Percentiles rank a stretch among this genome's conserved stretches.
These are phyloP conservation scores for Phytophthora idaei DNA, from an alignment of 352 stramenopile genomes.

Conservation along the genomic window DNA sequence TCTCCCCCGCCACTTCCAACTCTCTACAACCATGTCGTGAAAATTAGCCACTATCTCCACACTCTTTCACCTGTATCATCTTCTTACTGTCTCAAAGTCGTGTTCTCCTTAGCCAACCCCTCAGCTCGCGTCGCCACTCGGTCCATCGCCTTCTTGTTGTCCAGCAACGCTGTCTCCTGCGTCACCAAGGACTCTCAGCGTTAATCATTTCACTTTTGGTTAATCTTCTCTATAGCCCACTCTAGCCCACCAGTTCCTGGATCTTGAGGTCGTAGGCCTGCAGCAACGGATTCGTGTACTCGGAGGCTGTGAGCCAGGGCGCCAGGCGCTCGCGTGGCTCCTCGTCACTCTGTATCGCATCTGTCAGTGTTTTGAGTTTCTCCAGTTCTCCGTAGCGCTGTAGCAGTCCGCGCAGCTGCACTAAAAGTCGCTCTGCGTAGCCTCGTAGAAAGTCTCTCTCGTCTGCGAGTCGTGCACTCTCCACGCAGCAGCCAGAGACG, in stretches of 20 bases:
- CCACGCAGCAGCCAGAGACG: conserved; percentile 38
- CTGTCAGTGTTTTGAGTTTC: conserved; percentile 61
- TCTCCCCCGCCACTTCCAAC: conserved; percentile 60
- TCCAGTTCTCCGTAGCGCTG: conserved; percentile 78
- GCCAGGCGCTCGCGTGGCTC: conserved; percentile 26
- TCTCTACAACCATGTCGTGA: conserved; percentile 43
- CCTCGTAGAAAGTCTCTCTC: conserved; percentile 70
- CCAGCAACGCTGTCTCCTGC: conserved; percentile 52
- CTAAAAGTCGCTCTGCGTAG: conserved; percentile 72
- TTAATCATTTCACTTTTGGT: not conserved
- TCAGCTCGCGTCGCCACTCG: conserved; percentile 52
- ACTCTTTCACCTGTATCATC: not conserved
- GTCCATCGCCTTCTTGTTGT: conserved; percentile 71
- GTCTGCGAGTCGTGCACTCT: conserved; percentile 52
- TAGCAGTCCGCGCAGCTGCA: conserved; percentile 60
- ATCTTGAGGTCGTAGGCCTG: conserved; percentile 84
- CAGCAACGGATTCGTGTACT: conserved; percentile 76
- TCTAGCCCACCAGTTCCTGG: conserved; percentile 54
- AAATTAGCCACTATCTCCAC: not conserved
- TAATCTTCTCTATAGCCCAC: not conserved
- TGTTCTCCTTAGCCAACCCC: conserved; percentile 69
- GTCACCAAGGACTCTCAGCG: not conserved
- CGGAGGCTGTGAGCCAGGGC: conserved; percentile 72
- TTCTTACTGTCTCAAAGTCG: conserved; percentile 62
- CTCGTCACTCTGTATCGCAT: conserved; percentile 32